phyloP scores from a whole-genome alignment of 2,329 filamentous ascomycete species.

The Fonsecaea multimorphosa region DNA sequence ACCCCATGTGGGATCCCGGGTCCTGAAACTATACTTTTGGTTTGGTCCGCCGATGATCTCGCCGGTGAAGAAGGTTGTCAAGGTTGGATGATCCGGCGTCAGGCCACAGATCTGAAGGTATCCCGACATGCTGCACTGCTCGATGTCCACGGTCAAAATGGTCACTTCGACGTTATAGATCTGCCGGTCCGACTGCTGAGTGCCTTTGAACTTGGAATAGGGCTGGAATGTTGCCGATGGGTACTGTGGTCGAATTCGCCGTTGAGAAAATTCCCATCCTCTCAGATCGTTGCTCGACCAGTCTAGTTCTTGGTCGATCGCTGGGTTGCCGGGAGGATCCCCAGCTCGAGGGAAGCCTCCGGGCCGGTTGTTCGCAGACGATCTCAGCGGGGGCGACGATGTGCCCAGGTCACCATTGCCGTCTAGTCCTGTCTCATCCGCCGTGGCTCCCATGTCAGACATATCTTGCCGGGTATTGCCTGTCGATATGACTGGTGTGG shows the following conservation, averaged over 20 bases:
- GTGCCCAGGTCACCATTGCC: conserved; percentile 3
- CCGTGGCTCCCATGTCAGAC: not conserved
- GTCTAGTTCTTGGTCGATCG: conserved; percentile 35
- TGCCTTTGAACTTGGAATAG: conserved; percentile 86
- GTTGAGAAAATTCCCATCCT: conserved; percentile 37
- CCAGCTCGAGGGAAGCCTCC: not conserved
- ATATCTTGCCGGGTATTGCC: not conserved
- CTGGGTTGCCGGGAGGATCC: conserved; percentile 23
- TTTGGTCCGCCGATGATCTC: conserved; percentile 79
- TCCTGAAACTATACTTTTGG: conserved; percentile 90
- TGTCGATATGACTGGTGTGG: not conserved
- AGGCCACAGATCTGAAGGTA: conserved; percentile 97
- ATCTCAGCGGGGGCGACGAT: conserved; percentile 13
- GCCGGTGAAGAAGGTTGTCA: conserved; percentile 97
- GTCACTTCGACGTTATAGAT: conserved; percentile 96
- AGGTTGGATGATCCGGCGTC: conserved; percentile 93
- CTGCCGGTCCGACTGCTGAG: conserved; percentile 90
- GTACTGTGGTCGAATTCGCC: conserved; percentile 66
- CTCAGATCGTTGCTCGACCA: conserved; percentile 27
- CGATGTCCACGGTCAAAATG: conserved; percentile 94
- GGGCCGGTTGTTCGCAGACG: conserved; percentile 7
- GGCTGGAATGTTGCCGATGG: conserved; percentile 85
- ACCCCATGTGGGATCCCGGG: conserved; percentile 87
- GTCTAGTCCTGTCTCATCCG: not conserved
- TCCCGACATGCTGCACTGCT: conserved; percentile 91